These are phyloP conservation scores for Papiliotrema flavescens DNA, from an alignment of 1,284 basidiomycete genomes.

Conservation along the genomic window DNA sequence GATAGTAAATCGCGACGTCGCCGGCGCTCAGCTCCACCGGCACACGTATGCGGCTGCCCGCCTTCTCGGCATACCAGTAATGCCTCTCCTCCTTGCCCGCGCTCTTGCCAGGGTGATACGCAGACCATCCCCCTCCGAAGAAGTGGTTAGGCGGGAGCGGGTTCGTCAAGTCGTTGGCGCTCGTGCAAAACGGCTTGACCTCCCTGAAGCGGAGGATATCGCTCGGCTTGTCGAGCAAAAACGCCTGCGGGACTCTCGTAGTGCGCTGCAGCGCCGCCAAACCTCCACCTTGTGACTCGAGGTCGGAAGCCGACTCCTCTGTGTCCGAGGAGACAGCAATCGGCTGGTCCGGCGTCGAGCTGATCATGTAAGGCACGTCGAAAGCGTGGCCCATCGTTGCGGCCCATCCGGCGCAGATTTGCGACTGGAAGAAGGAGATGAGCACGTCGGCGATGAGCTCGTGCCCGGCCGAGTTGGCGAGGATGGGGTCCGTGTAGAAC, in stretches of 20 bases:
- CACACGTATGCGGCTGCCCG: slow-evolving; percentile 70
- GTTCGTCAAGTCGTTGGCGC: slow-evolving; percentile 90
- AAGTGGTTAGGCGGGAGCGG: slow-evolving; percentile 85
- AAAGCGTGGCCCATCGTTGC: slow-evolving; percentile 62
- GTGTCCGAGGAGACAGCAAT: not conserved
- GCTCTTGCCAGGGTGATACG: slow-evolving; percentile 62
- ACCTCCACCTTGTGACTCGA: slow-evolving; percentile 23
- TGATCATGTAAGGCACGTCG: slow-evolving; percentile 56
- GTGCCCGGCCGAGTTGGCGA: slow-evolving; percentile 77
- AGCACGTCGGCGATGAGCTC: slow-evolving; percentile 79
- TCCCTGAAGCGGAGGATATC: slow-evolving; percentile 67
- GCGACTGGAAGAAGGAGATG: slow-evolving; percentile 78
- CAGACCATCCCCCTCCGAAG: slow-evolving; percentile 82
- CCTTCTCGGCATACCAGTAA: slow-evolving; percentile 82
- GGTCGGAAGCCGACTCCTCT: slow-evolving; percentile 42
- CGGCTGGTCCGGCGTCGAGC: slow-evolving; percentile 8
- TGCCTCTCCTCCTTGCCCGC: slow-evolving; percentile 59
- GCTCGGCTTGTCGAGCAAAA: slow-evolving; percentile 68
- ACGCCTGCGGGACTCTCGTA: slow-evolving; percentile 61
- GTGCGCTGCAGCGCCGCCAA: slow-evolving; percentile 28
- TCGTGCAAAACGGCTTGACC: slow-evolving; percentile 81
- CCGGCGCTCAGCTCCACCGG: slow-evolving; percentile 50
- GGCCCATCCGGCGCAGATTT: slow-evolving; percentile 81
- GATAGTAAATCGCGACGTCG: slow-evolving; percentile 54
- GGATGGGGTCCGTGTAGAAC: slow-evolving; percentile 75